Evolutionary conservation across 2,329 filamentous ascomycete genomes (phyloP).

Genomic region (Xylariaceae sp.): DNA sequence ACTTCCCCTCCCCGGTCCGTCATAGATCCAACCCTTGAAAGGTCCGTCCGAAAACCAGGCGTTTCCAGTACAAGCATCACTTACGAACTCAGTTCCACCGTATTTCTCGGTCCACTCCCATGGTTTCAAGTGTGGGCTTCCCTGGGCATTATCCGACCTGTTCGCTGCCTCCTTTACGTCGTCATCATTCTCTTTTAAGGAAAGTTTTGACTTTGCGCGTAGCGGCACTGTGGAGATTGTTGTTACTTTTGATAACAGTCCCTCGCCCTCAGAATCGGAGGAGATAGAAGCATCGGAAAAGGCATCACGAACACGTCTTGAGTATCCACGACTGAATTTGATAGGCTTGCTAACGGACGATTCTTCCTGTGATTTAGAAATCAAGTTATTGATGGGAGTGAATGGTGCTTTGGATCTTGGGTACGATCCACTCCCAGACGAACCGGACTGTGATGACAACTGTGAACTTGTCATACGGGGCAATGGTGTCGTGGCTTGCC

Average conservation of each 20-base stretch:
- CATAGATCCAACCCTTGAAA: constrained; percentile 28
- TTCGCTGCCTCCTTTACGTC: neutral
- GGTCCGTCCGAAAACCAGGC: constrained; percentile 26
- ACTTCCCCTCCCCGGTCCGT: constrained; percentile 18
- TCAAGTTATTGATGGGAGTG: constrained; percentile 11
- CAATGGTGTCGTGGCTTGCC: neutral
- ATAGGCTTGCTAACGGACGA: neutral
- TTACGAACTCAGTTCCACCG: constrained; percentile 5
- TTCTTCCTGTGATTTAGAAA: neutral
- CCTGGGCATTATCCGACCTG: neutral
- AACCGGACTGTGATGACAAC: neutral
- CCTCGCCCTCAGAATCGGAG: neutral
- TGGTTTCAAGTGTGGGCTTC: constrained; percentile 14
- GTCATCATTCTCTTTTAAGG: neutral
- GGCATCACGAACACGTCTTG: constrained; percentile 4
- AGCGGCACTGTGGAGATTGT: neutral
- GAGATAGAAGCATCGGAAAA: constrained; percentile 7
- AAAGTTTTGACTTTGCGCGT: neutral
- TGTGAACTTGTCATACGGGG: neutral
- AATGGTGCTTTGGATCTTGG: constrained; percentile 1
- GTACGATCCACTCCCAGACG: neutral
- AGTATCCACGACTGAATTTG: constrained; percentile 4
- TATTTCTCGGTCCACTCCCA: constrained; percentile 21
- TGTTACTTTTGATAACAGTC: neutral
- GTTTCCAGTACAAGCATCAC: neutral